A percentile compares a stretch with the other conserved stretches of the same genome.
phyloP scores from a whole-genome alignment of 1,284 basidiomycete genomes.

The Ceratobasidium sp. region DNA sequence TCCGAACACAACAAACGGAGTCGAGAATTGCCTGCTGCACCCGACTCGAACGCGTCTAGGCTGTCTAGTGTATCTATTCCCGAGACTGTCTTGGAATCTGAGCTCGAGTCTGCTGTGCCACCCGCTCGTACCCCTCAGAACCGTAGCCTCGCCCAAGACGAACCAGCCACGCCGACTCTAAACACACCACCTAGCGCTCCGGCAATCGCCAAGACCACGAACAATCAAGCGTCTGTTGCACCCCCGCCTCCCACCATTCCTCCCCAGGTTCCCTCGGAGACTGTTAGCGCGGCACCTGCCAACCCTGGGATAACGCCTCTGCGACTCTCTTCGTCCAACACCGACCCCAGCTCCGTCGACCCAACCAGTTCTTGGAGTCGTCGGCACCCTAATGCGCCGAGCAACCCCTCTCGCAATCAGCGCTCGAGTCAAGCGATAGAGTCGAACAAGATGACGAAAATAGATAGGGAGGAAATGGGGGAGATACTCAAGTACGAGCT shows the following conservation, averaged over 20 bases:
- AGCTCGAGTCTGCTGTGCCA: not conserved
- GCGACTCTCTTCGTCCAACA: not conserved
- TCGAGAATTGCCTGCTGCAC: not conserved
- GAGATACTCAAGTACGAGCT: slow-evolving; percentile 13
- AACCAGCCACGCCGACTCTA: not conserved
- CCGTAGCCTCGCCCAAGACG: not conserved
- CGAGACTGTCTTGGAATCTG: slow-evolving; percentile 14
- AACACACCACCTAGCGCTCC: too few species aligned
- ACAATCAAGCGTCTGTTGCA: not conserved
- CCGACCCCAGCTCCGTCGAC: not conserved
- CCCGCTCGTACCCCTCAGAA: not conserved
- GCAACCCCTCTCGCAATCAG: not conserved
- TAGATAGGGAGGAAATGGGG: slow-evolving; percentile 10
- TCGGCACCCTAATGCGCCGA: not conserved
- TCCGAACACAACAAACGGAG: not conserved
- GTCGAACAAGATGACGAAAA: not conserved
- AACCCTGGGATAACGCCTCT: not conserved
- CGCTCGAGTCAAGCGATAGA: not conserved
- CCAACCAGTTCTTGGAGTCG: not conserved
- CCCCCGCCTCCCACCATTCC: not conserved
- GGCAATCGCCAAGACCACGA: not conserved
- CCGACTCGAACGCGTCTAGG: not conserved
- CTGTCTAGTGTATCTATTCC: not conserved
- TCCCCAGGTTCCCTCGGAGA: not conserved
- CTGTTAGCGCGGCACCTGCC: not conserved